Base-by-base conservation (phyloP, 768 basidiomycete species). In the Leccinum disarticulatum region DNA sequence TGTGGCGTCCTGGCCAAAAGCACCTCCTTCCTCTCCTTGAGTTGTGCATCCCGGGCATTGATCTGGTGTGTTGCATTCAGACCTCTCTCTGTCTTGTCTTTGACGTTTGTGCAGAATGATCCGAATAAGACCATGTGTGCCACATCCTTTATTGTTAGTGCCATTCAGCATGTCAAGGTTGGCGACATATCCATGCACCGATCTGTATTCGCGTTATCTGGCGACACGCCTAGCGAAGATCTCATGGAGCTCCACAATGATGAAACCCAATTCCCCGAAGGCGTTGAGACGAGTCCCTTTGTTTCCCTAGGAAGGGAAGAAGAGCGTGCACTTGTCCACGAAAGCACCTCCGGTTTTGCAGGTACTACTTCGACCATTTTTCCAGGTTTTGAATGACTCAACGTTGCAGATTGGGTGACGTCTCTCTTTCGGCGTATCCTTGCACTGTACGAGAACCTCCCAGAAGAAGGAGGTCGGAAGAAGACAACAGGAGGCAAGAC, bases 391-490 rank as follows among this genome's bases (percentile, higher is more conserved):
- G 31, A 54, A 43, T 51, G 6, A 52, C 41, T 63, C 31, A 67
- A 33, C 9, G 35, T 50, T 60, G 13, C 60, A 91, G 92, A 90
- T 68, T 93, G 92, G 91, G 86, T 93, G 13, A 82, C 81, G 0
- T 85, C 87, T 22, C 82, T 93, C 31, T 87, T 93, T 67, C 80
- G 90, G 15, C 84, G 91, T 10, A 84, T 93, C 54, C 79, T 93
- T 55, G 84, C 90, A 1, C 76, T 98, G 19, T 95, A 90, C 68
- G 92, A 95, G 76, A 95, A 96, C 69, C 77, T 98, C 5, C 95
- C 95, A 0, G 96, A 98, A 71, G 95, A 96, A 74, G 94, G 92
- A 11, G 96, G 96, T 5, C 86, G 85, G 76, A 85, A 82, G 74
- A 91, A 91, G 62, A 88, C 82, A 36, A 93, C 92, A 2, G 91